Conservation (phyloP, 495 filamentous ascomycete species). For the Aspergillus leporis region DNA sequence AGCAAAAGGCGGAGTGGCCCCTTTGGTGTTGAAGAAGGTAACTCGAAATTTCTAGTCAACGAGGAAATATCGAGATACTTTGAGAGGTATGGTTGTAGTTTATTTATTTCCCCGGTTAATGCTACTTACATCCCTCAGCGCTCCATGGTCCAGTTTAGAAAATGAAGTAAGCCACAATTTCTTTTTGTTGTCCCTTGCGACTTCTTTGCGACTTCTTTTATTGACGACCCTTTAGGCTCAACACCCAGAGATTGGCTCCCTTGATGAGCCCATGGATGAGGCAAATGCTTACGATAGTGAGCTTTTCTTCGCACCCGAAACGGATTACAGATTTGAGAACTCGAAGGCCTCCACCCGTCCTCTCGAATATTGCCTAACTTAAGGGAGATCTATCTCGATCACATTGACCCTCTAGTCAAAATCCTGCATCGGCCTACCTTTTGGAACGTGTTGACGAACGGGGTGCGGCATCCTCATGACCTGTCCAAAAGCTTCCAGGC, state of each 20-base stretch:
- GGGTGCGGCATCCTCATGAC: conserved; percentile 14
- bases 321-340: background rate
- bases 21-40: too few species aligned
- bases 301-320: background rate
- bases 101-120: too few species aligned
- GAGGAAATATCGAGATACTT: too few species aligned
- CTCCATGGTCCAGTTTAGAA: too few species aligned
- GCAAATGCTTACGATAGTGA: background rate
- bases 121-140: too few species aligned
- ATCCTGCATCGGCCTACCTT: conserved; percentile 49
- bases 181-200: too few species aligned
- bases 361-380: conserved; percentile 33
- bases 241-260: background rate
- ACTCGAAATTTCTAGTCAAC: too few species aligned
- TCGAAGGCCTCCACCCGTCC: conserved; percentile 43
- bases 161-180: too few species aligned
- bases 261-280: background rate
- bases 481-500: conserved; percentile 57
- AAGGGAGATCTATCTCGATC: conserved; percentile 48
- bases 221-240: too few species aligned
- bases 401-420: conserved; percentile 51
- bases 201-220: too few species aligned
- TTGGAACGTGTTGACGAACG: conserved; percentile 31
- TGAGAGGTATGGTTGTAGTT: too few species aligned
- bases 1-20: too few species aligned